A percentile compares a stretch with the other conserved stretches of the same genome.
Conservation (phyloP, 75 land plant genomes). For the Adiantum capillusveneris region DNA sequence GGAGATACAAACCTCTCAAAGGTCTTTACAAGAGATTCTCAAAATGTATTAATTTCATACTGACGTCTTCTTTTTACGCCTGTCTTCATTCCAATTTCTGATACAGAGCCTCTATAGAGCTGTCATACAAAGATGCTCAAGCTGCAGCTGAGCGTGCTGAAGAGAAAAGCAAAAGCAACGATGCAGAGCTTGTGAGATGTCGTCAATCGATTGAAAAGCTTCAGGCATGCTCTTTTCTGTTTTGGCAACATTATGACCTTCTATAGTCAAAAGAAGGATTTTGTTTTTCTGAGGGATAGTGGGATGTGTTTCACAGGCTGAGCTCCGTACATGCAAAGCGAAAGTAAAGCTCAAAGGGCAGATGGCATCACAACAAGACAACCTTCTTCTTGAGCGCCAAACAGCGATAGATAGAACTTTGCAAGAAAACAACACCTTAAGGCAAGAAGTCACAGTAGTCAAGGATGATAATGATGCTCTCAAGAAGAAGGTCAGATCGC, state of each 20-base stretch:
- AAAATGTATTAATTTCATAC: no score
- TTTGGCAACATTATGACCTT: no score
- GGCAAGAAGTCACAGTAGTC: constrained; percentile 14
- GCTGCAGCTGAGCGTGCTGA: constrained; percentile 34
- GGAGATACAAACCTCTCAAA: constrained; percentile 18
- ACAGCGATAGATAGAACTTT: constrained; percentile 26
- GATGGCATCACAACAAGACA: constrained; percentile 30
- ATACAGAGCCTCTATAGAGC: constrained; percentile 28
- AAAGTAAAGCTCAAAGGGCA: constrained; percentile 40
- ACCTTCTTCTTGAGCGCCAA: constrained; percentile 25
- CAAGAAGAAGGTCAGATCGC: constrained; percentile 26
- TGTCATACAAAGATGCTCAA: constrained; percentile 33
- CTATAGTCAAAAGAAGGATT: no score
- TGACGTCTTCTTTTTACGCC: no score
- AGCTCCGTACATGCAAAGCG: constrained; percentile 26
- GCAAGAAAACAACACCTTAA: constrained; percentile 19
- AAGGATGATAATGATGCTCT: constrained; percentile 21
- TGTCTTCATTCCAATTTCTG: neutral
- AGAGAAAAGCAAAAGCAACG: constrained; percentile 23
- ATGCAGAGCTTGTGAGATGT: constrained; percentile 19
- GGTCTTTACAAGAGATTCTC: no score
- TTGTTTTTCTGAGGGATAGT: no score
- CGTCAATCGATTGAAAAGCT: constrained; percentile 30
- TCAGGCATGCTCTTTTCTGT: constrained; percentile 15
- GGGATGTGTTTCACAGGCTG: constrained; percentile 13